These are phyloP conservation scores for Mucor indicus DNA, from an alignment of 371 early-diverging fungal genomes.

Conservation along the genomic window DNA sequence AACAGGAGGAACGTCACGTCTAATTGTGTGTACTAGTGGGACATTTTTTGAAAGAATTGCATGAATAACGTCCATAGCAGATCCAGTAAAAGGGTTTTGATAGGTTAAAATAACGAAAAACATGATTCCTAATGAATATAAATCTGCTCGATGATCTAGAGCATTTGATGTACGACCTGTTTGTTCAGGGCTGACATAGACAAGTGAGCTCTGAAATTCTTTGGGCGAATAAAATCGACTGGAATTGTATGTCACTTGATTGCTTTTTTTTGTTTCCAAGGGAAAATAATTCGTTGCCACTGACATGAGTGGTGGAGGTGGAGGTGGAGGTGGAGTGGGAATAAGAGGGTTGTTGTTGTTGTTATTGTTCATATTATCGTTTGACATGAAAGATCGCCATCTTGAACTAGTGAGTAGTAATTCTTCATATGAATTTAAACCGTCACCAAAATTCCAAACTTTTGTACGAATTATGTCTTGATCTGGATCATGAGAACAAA, in stretches of 20 bases:
- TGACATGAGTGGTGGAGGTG: neutral
- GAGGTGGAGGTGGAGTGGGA: conserved; percentile 3
- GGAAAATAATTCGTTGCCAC: neutral
- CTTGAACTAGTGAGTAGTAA: conserved; percentile 32
- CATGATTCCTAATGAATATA: conserved; percentile 54
- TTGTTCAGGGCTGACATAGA: conserved; percentile 49
- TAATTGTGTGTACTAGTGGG: conserved; percentile 40
- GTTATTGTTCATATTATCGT: neutral
- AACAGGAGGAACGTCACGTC: conserved; percentile 50
- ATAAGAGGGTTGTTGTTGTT: neutral
- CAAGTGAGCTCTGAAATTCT: conserved; percentile 32
- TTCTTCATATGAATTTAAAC: conserved; percentile 37
- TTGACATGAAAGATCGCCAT: conserved; percentile 26
- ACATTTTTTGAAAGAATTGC: conserved; percentile 49
- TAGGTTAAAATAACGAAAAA: conserved; percentile 50
- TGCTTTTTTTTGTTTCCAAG: neutral
- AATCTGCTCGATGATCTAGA: conserved; percentile 55
- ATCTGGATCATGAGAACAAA: neutral
- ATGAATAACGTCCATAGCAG: conserved; percentile 52
- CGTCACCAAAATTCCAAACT: conserved; percentile 40
- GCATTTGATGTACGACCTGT: conserved; percentile 57
- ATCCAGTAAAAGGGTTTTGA: conserved; percentile 45
- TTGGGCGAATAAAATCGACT: conserved; percentile 19
- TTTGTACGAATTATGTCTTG: conserved; percentile 21
- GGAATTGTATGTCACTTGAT: neutral